These are phyloP conservation scores for Sinapis alba DNA, from an alignment of 441 rosid species.

Conservation along the genomic window DNA sequence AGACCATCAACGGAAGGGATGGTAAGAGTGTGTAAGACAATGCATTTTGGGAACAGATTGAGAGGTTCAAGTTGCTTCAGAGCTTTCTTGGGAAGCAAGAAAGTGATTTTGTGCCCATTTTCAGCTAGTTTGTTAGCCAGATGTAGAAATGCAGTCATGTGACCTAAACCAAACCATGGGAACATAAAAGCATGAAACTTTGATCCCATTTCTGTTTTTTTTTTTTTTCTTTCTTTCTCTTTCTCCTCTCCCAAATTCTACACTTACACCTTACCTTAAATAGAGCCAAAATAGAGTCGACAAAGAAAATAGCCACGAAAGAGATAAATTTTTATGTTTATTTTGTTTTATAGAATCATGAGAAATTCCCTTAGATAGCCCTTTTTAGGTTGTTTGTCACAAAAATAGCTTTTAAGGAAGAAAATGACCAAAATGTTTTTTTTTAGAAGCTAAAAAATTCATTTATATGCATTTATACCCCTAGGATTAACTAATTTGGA, in stretches of 20 bases:
- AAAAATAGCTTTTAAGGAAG: too few relatives aligned
- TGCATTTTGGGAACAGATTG: constrained; percentile 49
- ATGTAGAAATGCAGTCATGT: neutral
- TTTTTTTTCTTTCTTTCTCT: neutral
- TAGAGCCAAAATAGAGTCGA: neutral
- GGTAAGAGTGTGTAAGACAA: constrained; percentile 52
- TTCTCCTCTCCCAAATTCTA: neutral
- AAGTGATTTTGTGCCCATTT: neutral
- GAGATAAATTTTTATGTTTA: neutral
- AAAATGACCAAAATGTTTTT: too few relatives aligned
- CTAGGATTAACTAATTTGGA: too few relatives aligned
- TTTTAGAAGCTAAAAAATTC: too few relatives aligned
- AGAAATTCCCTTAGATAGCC: too few relatives aligned
- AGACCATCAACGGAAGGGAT: constrained; percentile 48
- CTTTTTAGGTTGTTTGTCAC: too few relatives aligned
- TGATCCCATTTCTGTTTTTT: neutral
- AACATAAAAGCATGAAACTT: constrained; percentile 2
- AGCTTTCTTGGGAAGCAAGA: neutral
- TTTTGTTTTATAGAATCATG: too few relatives aligned
- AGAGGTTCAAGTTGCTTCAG: constrained; percentile 35
- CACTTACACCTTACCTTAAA: neutral
- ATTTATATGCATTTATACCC: too few relatives aligned
- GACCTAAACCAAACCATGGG: neutral
- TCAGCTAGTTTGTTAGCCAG: constrained; percentile 43
- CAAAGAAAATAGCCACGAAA: neutral